A percentile compares a stretch with the other conserved stretches of the same genome.
Evolutionary conservation across 345 rosid genomes (phyloP).

Genomic region (rapeseed (Brassica napus)): DNA sequence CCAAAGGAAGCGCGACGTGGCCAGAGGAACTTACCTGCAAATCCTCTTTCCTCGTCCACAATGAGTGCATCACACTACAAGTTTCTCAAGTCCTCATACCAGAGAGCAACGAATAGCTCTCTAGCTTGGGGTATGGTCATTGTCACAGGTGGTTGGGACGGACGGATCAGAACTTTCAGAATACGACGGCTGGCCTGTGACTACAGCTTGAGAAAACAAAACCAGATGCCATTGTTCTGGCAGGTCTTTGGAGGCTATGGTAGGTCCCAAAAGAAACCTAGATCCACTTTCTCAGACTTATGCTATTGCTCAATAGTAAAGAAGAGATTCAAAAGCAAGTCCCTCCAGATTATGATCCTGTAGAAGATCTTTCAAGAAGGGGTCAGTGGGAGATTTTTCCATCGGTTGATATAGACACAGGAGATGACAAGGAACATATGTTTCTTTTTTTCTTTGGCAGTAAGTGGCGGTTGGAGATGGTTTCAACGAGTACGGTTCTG

Average conservation of each 20-base stretch:
- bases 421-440: slow-evolving; percentile 30
- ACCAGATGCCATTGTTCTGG: slow-evolving; percentile 31
- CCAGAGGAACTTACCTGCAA: slow-evolving; percentile 67
- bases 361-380: slow-evolving; percentile 23
- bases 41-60: slow-evolving; percentile 37
- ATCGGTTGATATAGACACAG: slow-evolving; percentile 35
- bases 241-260: slow-evolving; percentile 23
- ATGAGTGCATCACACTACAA: slow-evolving; percentile 66
- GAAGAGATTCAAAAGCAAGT: not conserved
- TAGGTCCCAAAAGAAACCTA: slow-evolving; percentile 23
- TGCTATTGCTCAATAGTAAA: not conserved
- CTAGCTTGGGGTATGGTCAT: slow-evolving; percentile 93
- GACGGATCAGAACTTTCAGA: slow-evolving; percentile 88
- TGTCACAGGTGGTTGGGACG: slow-evolving; percentile 91
- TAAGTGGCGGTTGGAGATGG: slow-evolving; percentile 37
- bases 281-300: not conserved
- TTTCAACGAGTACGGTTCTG: slow-evolving; percentile 32
- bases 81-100: slow-evolving; percentile 74
- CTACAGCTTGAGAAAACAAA: slow-evolving; percentile 24
- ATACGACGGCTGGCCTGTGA: slow-evolving; percentile 82
- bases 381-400: slow-evolving; percentile 29
- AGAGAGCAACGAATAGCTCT: slow-evolving; percentile 58
- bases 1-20: slow-evolving; percentile 60
- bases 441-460: slow-evolving; percentile 26
- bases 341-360: slow-evolving; percentile 22